A percentile compares a stretch with the other conserved stretches of the same genome.
These are phyloP conservation scores for Liriodendron chinense DNA, from an alignment of 164 flowering plant species.

Conservation along the genomic window DNA sequence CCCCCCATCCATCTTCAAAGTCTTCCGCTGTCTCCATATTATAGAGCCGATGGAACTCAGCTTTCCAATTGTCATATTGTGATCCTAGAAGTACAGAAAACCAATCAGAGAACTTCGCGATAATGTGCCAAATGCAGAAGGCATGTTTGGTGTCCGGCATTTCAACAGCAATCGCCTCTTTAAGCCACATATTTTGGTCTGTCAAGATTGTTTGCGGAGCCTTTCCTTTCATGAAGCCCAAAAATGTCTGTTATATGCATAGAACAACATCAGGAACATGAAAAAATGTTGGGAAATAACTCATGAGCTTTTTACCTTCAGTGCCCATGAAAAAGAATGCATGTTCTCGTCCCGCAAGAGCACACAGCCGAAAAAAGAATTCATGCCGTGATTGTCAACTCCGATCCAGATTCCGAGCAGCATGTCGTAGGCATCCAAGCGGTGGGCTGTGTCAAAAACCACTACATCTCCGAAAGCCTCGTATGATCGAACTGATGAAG, in stretches of 20 bases:
- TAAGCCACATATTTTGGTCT: conserved; percentile 78
- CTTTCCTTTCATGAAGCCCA: conserved; percentile 73
- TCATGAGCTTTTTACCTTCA: conserved; percentile 52
- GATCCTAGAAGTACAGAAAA: conserved; percentile 63
- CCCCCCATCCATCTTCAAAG: conserved; percentile 72
- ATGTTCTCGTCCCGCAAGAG: conserved; percentile 72
- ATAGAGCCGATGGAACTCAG: conserved; percentile 66
- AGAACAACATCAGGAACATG: conserved; percentile 1
- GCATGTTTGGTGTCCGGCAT: conserved; percentile 77
- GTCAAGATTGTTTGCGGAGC: conserved; percentile 74
- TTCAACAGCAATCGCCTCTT: conserved; percentile 66
- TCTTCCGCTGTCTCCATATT: conserved; percentile 53
- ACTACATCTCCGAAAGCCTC: conserved; percentile 73
- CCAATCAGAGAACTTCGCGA: conserved; percentile 73
- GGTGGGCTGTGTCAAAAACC: conserved; percentile 72
- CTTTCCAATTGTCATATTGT: conserved; percentile 69
- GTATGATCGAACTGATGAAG: conserved; percentile 51
- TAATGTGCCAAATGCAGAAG: conserved; percentile 76
- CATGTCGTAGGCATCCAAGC: conserved; percentile 76
- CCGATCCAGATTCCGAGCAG: conserved; percentile 77
- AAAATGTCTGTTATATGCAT: conserved; percentile 45
- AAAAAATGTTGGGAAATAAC: neutral
- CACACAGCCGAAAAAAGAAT: conserved; percentile 68
- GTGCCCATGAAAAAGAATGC: conserved; percentile 76
- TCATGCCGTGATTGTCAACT: conserved; percentile 72